These are phyloP conservation scores for Bimuria novae-zelandiae DNA, from an alignment of 2,329 filamentous ascomycete species.

Conservation along the genomic window DNA sequence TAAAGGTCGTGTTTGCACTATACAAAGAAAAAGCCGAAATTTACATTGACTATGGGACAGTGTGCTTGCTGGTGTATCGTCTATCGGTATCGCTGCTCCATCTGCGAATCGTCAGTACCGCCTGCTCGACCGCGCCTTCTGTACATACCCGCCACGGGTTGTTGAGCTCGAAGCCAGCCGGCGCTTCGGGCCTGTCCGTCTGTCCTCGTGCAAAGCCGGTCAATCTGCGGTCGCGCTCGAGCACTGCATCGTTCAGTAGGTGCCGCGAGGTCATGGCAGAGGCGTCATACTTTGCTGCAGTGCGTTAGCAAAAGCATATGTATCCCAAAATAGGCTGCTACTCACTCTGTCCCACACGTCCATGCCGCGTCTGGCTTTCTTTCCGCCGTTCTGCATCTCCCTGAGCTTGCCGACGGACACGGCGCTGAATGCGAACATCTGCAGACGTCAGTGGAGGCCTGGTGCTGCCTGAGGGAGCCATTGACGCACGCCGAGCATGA, in stretches of 20 bases:
- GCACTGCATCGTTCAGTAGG: constrained; percentile 57
- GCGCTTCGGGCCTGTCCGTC: constrained; percentile 62
- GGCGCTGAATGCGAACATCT: constrained; percentile 67
- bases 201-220: constrained; percentile 66
- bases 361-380: constrained; percentile 62
- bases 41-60: constrained; percentile 17
- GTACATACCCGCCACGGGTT: constrained; percentile 68
- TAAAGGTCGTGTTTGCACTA: too few species aligned
- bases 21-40: too few species aligned
- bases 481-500: constrained; percentile 63
- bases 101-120: constrained; percentile 37
- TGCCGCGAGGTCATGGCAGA: constrained; percentile 36
- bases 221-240: constrained; percentile 67
- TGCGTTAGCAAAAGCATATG: constrained; percentile 46
- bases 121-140: background rate
- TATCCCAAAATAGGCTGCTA: constrained; percentile 18
- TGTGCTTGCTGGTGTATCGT: constrained; percentile 12
- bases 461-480: constrained; percentile 13
- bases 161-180: constrained; percentile 67
- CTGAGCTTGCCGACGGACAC: constrained; percentile 61
- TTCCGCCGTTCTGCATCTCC: constrained; percentile 66
- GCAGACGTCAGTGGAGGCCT: constrained; percentile 22
- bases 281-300: constrained; percentile 58
- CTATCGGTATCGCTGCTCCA: constrained; percentile 46
- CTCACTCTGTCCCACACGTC: constrained; percentile 69